Base-by-base conservation (phyloP, 2,329 filamentous ascomycete genomes). In the Apiospora koreana region DNA sequence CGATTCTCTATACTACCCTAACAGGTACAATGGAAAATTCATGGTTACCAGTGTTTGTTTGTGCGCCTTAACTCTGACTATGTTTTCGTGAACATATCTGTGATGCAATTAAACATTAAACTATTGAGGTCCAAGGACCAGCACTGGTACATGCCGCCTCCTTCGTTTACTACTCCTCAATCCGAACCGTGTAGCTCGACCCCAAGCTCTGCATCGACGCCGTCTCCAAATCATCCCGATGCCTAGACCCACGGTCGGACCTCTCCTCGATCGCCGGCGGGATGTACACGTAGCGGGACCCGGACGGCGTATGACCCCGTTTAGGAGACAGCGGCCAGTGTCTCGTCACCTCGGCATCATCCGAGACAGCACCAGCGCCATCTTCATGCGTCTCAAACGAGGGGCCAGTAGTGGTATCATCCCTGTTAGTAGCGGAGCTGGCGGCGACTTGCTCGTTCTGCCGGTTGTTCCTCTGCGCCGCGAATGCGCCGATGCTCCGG, bases 251-350 rank as follows among this genome's bases (percentile, higher is more conserved):
- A 3, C 31, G 25, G 42, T n/a, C 65, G 0, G 65, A 41, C 12
- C n/a, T 43, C 42, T 67, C 65, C 18, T 67, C 65, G 9, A 67
- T 46, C 18, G 65, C 65, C 16, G 65, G 65, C 9, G 65, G 65
- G 31, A 67, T 46, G 42, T 67, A 67, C 41, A 67, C 41, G 14
- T 45, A 43, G 42, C 65, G 65, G 8, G 65, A n/a, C 4, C 64
- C 41, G 14, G n/a, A n/a, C 41, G 21, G 38, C 10, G n/a, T 66
- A 25, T 38, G 23, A 4, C 18, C 38, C n/a, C n/a, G n/a, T 16
- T 9, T 45, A 2, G 62, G 62, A 12, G 64, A 45, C 12, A 45
- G 23, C 14, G 41, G 23, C 64, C 16, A 45, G 64, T 35, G 42
- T 8, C 65, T 46, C 25, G 23, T 7, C 2, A 8, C 2, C 3